Evolutionary conservation across 805 yeast genomes (phyloP).

Genomic region (Candida cerambycidarum): DNA sequence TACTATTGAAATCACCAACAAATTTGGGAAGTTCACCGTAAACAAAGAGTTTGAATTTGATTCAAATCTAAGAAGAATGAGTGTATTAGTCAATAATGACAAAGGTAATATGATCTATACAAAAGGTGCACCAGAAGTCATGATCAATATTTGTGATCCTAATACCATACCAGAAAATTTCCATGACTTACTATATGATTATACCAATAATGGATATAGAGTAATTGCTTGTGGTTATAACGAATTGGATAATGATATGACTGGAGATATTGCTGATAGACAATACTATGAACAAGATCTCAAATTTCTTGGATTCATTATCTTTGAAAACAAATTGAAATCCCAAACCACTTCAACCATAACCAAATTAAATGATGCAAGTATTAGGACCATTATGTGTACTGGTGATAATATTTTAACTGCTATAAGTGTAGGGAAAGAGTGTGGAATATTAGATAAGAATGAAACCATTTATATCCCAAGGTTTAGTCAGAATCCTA

Average conservation of each 20-base stretch:
- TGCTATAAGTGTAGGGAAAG: conserved; percentile 89
- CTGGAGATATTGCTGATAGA: conserved; percentile 42
- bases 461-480: conserved; percentile 54
- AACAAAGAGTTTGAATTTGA: conserved; percentile 74
- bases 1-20: conserved; percentile 11
- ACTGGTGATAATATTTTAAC: conserved; percentile 96
- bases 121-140: conserved; percentile 97
- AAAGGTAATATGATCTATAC: conserved; percentile 45
- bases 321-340: conserved; percentile 90
- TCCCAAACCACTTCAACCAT: conserved; percentile 63
- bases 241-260: conserved; percentile 28
- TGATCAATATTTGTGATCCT: conserved; percentile 71
- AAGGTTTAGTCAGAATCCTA: conserved; percentile 40
- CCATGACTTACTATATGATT: conserved; percentile 70
- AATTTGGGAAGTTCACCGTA: conserved; percentile 23
- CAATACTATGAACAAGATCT: conserved; percentile 68
- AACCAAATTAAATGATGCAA: conserved; percentile 59
- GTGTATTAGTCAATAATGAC: conserved; percentile 51
- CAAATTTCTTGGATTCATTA: conserved; percentile 80
- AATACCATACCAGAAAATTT: conserved; percentile 72
- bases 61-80: conserved; percentile 85
- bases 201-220: conserved; percentile 92
- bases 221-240: conserved; percentile 93
- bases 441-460: conserved; percentile 65
- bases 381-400: conserved; percentile 87